phyloP scores from a whole-genome alignment of 192 early-diverging fungal species.

The Coemansia sp. region DNA sequence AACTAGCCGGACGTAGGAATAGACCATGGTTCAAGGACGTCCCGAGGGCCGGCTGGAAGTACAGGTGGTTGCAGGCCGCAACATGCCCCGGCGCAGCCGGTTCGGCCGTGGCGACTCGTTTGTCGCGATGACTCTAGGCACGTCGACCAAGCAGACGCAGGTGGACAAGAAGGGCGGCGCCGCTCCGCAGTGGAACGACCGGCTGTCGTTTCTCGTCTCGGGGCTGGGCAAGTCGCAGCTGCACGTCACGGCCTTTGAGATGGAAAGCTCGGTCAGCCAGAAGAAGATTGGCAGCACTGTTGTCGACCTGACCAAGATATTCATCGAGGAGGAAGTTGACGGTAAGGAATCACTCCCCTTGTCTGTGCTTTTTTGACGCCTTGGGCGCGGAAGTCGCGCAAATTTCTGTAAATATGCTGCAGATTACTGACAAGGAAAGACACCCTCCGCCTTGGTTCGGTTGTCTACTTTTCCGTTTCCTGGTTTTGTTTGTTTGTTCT shows the following conservation, averaged over 20 bases:
- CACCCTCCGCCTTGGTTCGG: no score
- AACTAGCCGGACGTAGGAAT: neutral
- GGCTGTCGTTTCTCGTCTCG: conserved; percentile 31
- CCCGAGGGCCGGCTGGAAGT: conserved; percentile 47
- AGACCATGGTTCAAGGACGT: conserved; percentile 5
- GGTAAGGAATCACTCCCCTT: conserved; percentile 30
- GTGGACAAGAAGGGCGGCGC: conserved; percentile 53
- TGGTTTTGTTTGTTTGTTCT: conserved; percentile 1
- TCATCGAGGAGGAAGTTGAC: conserved; percentile 50
- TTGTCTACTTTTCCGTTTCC: neutral
- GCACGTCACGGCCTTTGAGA: conserved; percentile 35
- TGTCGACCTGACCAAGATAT: conserved; percentile 44
- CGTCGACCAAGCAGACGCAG: conserved; percentile 41
- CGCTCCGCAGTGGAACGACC: conserved; percentile 51
- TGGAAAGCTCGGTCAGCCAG: conserved; percentile 31
- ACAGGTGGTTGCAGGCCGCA: conserved; percentile 46
- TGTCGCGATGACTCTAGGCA: conserved; percentile 44
- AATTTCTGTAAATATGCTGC: no score
- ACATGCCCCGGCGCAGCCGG: conserved; percentile 39
- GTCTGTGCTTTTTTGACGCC: no score
- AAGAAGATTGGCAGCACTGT: conserved; percentile 46
- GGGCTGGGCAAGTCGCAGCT: conserved; percentile 46
- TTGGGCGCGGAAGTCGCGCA: no score
- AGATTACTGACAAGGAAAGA: conserved; percentile 1
- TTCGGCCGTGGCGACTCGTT: conserved; percentile 49